phyloP scores from a whole-genome alignment of 139 green algal genomes.

The Penium margaritaceum region DNA sequence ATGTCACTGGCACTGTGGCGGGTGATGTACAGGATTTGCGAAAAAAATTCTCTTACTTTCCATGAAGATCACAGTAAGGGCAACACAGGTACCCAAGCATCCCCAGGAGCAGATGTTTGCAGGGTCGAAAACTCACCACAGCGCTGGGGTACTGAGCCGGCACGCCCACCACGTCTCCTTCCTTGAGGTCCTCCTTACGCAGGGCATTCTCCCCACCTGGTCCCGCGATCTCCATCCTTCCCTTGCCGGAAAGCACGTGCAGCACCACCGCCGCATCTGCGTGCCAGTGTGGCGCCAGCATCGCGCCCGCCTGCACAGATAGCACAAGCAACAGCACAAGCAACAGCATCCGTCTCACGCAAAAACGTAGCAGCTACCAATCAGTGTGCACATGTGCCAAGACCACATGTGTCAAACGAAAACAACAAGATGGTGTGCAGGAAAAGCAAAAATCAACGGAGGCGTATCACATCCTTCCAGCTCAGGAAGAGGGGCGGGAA shows the following conservation, averaged over 20 bases:
- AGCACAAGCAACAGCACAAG: neutral
- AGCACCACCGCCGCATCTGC: conserved; percentile 19
- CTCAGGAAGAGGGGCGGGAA: too few relatives aligned
- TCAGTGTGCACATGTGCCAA: too few relatives aligned
- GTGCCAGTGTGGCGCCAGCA: conserved; percentile 19
- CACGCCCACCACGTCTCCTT: conserved; percentile 15
- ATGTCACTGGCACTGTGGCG: neutral
- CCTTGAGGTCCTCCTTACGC: conserved; percentile 9
- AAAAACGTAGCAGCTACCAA: too few relatives aligned
- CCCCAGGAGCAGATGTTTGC: neutral
- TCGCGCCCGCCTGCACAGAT: conserved; percentile 14
- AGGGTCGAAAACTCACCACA: neutral
- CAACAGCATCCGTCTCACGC: too few relatives aligned
- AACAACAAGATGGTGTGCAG: too few relatives aligned
- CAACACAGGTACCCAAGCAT: too few relatives aligned
- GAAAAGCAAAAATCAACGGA: too few relatives aligned
- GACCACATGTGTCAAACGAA: too few relatives aligned
- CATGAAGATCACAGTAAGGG: too few relatives aligned
- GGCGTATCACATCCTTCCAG: too few relatives aligned
- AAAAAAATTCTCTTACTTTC: too few relatives aligned
- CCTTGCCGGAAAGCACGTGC: conserved; percentile 16
- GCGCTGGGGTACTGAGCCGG: neutral
- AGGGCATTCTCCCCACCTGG: conserved; percentile 12
- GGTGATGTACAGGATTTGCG: too few relatives aligned
- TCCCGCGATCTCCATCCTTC: conserved; percentile 15